Conservation (phyloP, 148 eudicot species). For the Talinum fruticosum region DNA sequence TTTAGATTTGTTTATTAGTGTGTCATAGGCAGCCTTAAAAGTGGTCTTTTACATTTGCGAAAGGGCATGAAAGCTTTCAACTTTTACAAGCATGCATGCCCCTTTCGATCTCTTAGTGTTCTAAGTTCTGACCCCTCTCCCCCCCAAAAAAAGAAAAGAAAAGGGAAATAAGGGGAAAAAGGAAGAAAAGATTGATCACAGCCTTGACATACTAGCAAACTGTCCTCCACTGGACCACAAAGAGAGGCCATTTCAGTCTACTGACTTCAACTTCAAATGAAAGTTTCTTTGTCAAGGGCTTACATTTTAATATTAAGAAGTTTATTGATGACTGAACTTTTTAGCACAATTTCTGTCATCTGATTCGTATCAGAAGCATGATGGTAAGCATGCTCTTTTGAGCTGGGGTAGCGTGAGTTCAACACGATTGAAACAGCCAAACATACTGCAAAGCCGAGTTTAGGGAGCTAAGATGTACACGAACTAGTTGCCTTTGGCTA, state of each 20-base stretch:
- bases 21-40: neutral
- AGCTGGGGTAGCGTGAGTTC: neutral
- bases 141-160: neutral
- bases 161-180: too few relatives aligned
- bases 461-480: neutral
- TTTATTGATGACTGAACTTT: neutral
- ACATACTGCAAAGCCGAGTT: neutral
- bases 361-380: neutral
- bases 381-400: neutral
- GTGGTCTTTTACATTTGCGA: slow-evolving; percentile 7
- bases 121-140: neutral
- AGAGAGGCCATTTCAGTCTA: neutral
- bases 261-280: neutral
- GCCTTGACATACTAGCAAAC: neutral
- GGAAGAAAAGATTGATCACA: neutral
- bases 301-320: neutral
- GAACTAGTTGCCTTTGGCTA: neutral
- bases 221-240: neutral
- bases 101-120: neutral
- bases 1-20: neutral
- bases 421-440: neutral
- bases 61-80: neutral
- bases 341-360: neutral
- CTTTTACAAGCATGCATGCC: neutral
- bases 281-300: neutral